phyloP scores from a whole-genome alignment of 2,329 filamentous ascomycete genomes.

The Colletotrichum chrysophilum region DNA sequence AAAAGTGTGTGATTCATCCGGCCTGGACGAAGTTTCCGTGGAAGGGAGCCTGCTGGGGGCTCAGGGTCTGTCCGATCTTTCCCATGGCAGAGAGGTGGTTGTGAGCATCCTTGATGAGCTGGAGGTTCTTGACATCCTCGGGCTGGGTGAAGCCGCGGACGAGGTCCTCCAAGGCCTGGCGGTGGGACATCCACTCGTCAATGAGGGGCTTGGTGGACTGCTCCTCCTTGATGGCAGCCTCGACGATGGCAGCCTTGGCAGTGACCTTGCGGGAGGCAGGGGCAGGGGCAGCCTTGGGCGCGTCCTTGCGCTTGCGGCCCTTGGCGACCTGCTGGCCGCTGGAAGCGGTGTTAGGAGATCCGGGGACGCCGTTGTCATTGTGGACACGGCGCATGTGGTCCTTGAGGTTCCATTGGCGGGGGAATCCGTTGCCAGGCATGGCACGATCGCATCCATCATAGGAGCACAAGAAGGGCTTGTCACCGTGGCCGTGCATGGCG shows the following conservation, averaged over 20 bases:
- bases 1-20: constrained; percentile 29
- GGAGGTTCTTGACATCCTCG: constrained; percentile 56
- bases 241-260: constrained; percentile 44
- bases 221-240: constrained; percentile 36
- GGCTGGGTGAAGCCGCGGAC: constrained; percentile 55
- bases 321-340: constrained; percentile 44
- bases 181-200: constrained; percentile 66
- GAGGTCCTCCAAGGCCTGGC: constrained; percentile 66
- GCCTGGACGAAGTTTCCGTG: constrained; percentile 29
- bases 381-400: constrained; percentile 98
- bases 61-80: constrained; percentile 50
- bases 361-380: constrained; percentile 59
- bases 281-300: constrained; percentile 40
- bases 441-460: constrained; percentile 89
- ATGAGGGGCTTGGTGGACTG: constrained; percentile 46
- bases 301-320: constrained; percentile 65
- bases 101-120: constrained; percentile 58
- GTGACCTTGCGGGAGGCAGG: constrained; percentile 53
- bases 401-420: constrained; percentile 91
- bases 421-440: constrained; percentile 84
- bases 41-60: constrained; percentile 7
- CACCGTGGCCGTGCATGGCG: constrained; percentile 92
- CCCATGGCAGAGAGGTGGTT: constrained; percentile 56
- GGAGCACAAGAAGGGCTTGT: constrained; percentile 89
- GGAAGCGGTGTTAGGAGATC: constrained; percentile 39